Evolutionary conservation across 331 rosid genomes (phyloP).

Genomic region (Quercus phellos): DNA sequence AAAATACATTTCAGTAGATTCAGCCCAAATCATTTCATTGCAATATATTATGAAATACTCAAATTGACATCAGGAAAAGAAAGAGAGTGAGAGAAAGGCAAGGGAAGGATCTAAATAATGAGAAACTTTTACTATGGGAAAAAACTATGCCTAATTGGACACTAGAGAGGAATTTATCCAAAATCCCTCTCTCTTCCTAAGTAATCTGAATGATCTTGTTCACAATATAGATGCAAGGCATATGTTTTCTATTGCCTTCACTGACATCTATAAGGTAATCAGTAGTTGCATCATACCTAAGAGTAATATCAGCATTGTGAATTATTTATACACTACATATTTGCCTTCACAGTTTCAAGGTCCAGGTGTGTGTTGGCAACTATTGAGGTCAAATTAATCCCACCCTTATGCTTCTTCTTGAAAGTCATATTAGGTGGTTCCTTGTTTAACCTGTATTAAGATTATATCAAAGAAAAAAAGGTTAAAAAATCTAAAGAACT

Average conservation of each 20-base stretch:
- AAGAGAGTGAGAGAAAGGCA: neutral
- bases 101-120: neutral
- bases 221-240: constrained; percentile 88
- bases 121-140: neutral
- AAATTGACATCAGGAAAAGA: neutral
- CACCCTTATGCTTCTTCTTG: constrained; percentile 96
- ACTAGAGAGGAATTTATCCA: constrained; percentile 95
- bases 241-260: constrained; percentile 86
- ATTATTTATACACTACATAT: constrained; percentile 89
- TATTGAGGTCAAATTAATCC: constrained; percentile 88
- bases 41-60: neutral
- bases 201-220: constrained; percentile 97
- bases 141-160: constrained; percentile 73
- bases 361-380: constrained; percentile 77
- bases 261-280: constrained; percentile 96
- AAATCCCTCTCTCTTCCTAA: constrained; percentile 86
- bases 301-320: constrained; percentile 95
- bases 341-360: constrained; percentile 85
- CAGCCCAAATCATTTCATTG: too few species aligned
- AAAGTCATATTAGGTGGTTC: constrained; percentile 87
- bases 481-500: neutral
- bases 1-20: neutral
- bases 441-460: constrained; percentile 71
- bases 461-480: constrained; percentile 17
- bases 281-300: constrained; percentile 82